Conservation (phyloP, 768 basidiomycete genomes). For the Sistotremastrum niveocremeum region DNA sequence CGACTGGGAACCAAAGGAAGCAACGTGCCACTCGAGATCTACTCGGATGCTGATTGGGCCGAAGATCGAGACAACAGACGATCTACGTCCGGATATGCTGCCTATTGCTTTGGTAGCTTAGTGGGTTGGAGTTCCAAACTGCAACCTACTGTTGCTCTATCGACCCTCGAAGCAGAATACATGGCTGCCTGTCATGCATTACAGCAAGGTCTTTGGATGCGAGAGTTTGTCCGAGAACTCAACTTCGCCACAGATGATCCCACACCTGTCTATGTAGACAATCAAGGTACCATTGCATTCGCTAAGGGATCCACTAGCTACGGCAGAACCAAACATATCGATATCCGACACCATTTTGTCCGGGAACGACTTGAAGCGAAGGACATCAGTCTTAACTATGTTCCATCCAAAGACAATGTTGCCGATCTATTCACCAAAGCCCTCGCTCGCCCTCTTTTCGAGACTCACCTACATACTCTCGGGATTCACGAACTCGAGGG, state of each 20-base stretch:
- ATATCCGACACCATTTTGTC: constrained; percentile 26
- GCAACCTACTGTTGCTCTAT: constrained; percentile 23
- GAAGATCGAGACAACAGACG: constrained; percentile 11
- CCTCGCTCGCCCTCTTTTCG: too few relatives aligned
- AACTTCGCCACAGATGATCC: background rate
- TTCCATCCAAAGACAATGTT: constrained; percentile 19
- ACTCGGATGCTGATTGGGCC: constrained; percentile 17
- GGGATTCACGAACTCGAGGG: too few relatives aligned
- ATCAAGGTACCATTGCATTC: constrained; percentile 21
- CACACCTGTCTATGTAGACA: constrained; percentile 12
- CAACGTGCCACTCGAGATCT: too few relatives aligned
- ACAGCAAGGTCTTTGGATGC: constrained; percentile 16
- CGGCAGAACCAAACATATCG: constrained; percentile 28
- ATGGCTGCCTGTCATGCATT: constrained; percentile 22
- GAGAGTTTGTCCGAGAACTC: constrained; percentile 8
- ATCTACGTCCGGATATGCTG: constrained; percentile 24
- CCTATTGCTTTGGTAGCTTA: constrained; percentile 17
- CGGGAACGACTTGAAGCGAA: constrained; percentile 18
- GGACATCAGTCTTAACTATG: constrained; percentile 16
- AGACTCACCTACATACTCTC: too few relatives aligned
- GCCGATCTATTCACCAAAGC: constrained; percentile 30
- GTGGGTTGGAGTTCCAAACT: constrained; percentile 22
- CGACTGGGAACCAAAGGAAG: constrained; percentile 7
- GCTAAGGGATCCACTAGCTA: constrained; percentile 23
- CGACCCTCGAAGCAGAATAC: constrained; percentile 31